These are phyloP conservation scores for Cucumis variabilis DNA, from an alignment of 331 rosid species.

Conservation along the genomic window DNA sequence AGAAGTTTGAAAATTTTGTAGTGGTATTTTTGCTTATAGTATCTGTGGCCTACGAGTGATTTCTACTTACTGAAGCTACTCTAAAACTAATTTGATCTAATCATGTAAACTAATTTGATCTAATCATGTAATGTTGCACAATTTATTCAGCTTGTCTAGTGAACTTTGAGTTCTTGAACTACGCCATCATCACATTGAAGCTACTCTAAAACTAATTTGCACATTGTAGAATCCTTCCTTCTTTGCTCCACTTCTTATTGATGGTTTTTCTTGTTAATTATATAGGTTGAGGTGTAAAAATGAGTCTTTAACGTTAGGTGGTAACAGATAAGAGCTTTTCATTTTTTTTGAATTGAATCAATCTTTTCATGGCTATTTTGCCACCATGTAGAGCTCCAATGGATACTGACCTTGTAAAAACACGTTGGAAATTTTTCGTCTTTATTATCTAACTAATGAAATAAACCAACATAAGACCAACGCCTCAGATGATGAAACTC, in stretches of 20 bases:
- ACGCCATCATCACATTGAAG: slow-evolving; percentile 82
- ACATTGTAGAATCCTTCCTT: too few species aligned
- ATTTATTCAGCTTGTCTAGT: slow-evolving; percentile 84
- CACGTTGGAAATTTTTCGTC: background rate
- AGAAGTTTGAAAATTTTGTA: background rate
- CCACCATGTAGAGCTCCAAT: slow-evolving; percentile 50
- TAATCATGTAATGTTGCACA: background rate
- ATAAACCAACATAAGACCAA: slow-evolving; percentile 20
- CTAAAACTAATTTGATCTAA: background rate
- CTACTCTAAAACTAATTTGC: too few species aligned
- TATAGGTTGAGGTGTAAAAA: too few species aligned
- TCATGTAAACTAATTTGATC: too few species aligned
- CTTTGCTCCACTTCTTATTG: too few species aligned
- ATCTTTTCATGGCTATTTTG: slow-evolving; percentile 41
- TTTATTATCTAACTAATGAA: background rate
- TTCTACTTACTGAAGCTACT: background rate
- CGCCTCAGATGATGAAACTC: background rate
- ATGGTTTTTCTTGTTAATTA: too few species aligned
- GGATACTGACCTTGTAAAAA: slow-evolving; percentile 41
- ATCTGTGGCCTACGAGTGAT: background rate
- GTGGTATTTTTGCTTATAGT: background rate
- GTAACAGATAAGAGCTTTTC: background rate
- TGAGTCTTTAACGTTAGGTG: slow-evolving; percentile 30
- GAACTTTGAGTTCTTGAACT: slow-evolving; percentile 85
- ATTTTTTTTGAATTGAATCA: slow-evolving; percentile 35